Percentiles rank a stretch among this genome's conserved stretches.
Evolutionary conservation across 805 yeast species (phyloP).

Genomic region (Pichia pseudocactophila): DNA sequence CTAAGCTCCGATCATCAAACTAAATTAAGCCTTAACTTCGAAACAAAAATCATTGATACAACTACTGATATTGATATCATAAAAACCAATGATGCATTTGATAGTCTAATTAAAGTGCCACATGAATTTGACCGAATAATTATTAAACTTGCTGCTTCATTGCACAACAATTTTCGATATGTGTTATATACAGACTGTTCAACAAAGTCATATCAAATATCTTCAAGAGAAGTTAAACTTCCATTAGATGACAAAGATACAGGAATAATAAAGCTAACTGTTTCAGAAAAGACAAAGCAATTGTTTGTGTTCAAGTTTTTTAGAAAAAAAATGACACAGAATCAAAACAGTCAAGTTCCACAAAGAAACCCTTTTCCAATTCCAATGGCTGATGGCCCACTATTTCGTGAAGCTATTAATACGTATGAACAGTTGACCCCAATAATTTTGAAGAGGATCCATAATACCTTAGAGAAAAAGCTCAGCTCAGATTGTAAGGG

Average conservation of each 20-base stretch:
- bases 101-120: too few relatives aligned
- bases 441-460: conserved; percentile 14
- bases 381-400: conserved; percentile 31
- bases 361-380: conserved; percentile 20
- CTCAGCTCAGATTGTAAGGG: conserved; percentile 17
- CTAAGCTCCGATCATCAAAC: too few relatives aligned
- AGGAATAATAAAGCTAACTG: not conserved
- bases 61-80: too few relatives aligned
- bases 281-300: not conserved
- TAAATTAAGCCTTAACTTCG: too few relatives aligned
- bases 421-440: conserved; percentile 22
- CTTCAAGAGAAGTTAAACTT: not conserved
- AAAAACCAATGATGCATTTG: too few relatives aligned
- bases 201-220: too few relatives aligned
- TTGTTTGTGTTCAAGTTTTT: not conserved
- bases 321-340: not conserved
- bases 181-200: too few relatives aligned
- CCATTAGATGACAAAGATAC: conserved; percentile 4
- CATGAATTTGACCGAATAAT: too few relatives aligned
- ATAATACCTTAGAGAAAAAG: conserved; percentile 13
- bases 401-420: conserved; percentile 22
- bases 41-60: too few relatives aligned
- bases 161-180: too few relatives aligned
- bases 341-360: not conserved
- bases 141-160: too few relatives aligned